These are phyloP conservation scores for Neurospora cerealis DNA, from an alignment of 495 filamentous ascomycete species.

Conservation along the genomic window DNA sequence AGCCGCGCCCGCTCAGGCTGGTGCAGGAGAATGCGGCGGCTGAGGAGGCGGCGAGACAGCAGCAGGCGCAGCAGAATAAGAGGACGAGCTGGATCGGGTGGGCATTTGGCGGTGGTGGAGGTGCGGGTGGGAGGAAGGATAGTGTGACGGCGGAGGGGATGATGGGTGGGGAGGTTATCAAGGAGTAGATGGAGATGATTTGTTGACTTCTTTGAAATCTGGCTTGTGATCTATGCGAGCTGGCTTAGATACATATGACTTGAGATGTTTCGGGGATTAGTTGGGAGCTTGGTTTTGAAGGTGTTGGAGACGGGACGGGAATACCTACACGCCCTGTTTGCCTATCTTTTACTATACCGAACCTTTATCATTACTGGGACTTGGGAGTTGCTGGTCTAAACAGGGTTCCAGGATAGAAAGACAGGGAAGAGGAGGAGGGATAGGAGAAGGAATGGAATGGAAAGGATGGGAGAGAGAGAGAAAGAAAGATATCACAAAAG, in stretches of 20 bases:
- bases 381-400: not conserved
- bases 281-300: not conserved
- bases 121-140: slow-evolving; percentile 34
- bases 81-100: slow-evolving; percentile 49
- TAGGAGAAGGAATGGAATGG: not conserved
- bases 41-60: slow-evolving; percentile 10
- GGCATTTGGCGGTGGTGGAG: slow-evolving; percentile 19
- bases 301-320: not conserved
- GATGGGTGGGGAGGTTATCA: slow-evolving; percentile 10
- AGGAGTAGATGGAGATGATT: slow-evolving; percentile 8
- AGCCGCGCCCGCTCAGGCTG: slow-evolving; percentile 73
- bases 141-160: not conserved
- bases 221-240: not conserved
- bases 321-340: not conserved
- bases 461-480: not conserved
- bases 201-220: not conserved
- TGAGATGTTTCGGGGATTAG: not conserved
- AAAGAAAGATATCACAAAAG: not conserved
- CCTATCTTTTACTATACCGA: not conserved
- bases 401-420: not conserved
- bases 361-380: not conserved
- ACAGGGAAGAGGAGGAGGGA: not conserved
- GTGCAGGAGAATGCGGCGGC: slow-evolving; percentile 54
- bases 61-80: slow-evolving; percentile 27
- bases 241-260: not conserved